phyloP scores from a whole-genome alignment of 768 basidiomycete species.

The Lentinula sp. region DNA sequence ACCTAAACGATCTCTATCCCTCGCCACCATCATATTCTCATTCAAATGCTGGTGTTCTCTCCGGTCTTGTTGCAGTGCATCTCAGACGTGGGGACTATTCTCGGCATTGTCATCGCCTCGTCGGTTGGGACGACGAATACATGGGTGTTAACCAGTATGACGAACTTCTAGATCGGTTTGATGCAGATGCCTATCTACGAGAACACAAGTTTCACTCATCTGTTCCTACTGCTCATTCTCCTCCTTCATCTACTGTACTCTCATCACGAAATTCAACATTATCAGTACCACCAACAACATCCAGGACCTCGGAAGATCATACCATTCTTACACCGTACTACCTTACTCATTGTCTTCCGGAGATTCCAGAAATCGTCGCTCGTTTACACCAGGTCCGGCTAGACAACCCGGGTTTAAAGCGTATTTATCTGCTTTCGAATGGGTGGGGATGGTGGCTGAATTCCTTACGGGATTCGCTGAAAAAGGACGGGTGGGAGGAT shows the following conservation, averaged over 20 bases:
- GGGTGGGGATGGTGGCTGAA: slow-evolving; percentile 38
- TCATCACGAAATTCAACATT: background rate
- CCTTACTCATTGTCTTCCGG: slow-evolving; percentile 39
- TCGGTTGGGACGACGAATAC: slow-evolving; percentile 24
- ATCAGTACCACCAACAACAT: background rate
- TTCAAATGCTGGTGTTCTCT: slow-evolving; percentile 15
- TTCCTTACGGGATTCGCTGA: slow-evolving; percentile 29
- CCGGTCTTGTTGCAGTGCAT: slow-evolving; percentile 44
- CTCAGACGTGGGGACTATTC: slow-evolving; percentile 47
- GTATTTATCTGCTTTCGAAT: slow-evolving; percentile 46
- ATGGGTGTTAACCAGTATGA: slow-evolving; percentile 43
- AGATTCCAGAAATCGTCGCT: slow-evolving; percentile 23
- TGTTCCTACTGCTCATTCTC: background rate
- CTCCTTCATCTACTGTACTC: background rate
- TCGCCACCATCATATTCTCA: background rate
- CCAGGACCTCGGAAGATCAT: background rate
- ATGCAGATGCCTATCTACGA: slow-evolving; percentile 16
- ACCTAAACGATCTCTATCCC: background rate
- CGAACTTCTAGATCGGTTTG: slow-evolving; percentile 38
- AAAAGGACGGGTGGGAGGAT: slow-evolving; percentile 36
- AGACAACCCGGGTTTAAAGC: slow-evolving; percentile 27
- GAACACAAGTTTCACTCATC: background rate
- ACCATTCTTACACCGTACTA: slow-evolving; percentile 27
- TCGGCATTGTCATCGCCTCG: slow-evolving; percentile 32
- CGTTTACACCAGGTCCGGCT: slow-evolving; percentile 15